A percentile compares a stretch with the other conserved stretches of the same genome.
phyloP scores from a whole-genome alignment of 805 yeast genomes.

The Zygoascus flipseniorum region DNA sequence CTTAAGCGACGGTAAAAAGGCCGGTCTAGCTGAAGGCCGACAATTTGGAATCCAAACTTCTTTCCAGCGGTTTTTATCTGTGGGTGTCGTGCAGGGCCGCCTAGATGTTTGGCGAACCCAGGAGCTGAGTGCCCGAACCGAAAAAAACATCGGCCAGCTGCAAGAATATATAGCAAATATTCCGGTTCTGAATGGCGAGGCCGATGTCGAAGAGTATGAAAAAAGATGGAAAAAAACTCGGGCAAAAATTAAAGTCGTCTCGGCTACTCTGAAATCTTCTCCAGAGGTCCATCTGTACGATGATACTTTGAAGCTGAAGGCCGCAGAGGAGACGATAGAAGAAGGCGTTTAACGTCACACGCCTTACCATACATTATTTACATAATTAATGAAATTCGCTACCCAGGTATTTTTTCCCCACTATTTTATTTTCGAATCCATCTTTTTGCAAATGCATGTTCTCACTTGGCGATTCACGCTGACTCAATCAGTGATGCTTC shows the following conservation, averaged over 20 bases:
- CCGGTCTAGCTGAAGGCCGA: constrained; percentile 67
- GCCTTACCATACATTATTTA: too few relatives aligned
- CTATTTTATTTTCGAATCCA: too few relatives aligned
- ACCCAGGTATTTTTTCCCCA: too few relatives aligned
- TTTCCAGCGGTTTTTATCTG: constrained; percentile 36
- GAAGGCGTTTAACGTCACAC: constrained; percentile 9
- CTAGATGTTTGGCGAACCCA: constrained; percentile 28
- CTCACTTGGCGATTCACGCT: too few relatives aligned
- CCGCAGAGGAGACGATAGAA: constrained; percentile 28
- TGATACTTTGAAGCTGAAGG: constrained; percentile 27
- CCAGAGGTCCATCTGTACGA: constrained; percentile 28
- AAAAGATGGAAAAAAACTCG: constrained; percentile 44
- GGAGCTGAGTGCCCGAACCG: neutral
- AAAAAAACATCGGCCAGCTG: constrained; percentile 11
- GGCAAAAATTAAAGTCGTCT: constrained; percentile 51
- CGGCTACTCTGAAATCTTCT: constrained; percentile 26
- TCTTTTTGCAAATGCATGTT: too few relatives aligned
- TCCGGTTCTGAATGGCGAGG: constrained; percentile 42
- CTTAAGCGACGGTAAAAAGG: constrained; percentile 44
- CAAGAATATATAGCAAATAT: constrained; percentile 24
- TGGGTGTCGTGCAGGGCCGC: constrained; percentile 61
- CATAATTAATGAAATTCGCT: too few relatives aligned
- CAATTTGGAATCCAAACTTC: constrained; percentile 58
- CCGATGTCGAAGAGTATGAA: constrained; percentile 49
- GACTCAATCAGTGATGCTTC: too few relatives aligned